phyloP scores from a whole-genome alignment of 768 basidiomycete species.

The Leccinum uliginosum region DNA sequence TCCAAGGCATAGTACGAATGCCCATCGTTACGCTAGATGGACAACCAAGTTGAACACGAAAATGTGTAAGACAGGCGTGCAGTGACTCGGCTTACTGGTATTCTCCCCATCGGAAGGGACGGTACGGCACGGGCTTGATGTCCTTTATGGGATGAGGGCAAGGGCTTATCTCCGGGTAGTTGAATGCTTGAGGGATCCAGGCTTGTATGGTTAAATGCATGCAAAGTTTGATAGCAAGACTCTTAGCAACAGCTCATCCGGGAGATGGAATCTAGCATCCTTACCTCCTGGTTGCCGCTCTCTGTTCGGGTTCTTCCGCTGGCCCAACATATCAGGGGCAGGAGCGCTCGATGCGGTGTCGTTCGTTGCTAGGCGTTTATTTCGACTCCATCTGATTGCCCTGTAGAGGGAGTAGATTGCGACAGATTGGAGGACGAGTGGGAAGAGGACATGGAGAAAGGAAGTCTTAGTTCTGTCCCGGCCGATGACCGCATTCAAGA shows the following conservation, averaged over 20 bases:
- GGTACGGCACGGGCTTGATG: slow-evolving; percentile 58
- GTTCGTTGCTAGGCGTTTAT: not conserved
- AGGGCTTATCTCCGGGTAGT: slow-evolving; percentile 49
- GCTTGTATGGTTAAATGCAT: slow-evolving; percentile 30
- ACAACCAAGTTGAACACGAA: not conserved
- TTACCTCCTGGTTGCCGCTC: slow-evolving; percentile 28
- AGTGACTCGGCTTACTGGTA: slow-evolving; percentile 51
- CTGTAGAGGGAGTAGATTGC: slow-evolving; percentile 14
- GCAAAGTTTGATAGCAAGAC: not conserved
- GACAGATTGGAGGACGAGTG: slow-evolving; percentile 11
- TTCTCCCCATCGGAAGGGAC: slow-evolving; percentile 64
- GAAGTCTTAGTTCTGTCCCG: not conserved
- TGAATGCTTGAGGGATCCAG: slow-evolving; percentile 51
- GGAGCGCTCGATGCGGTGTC: not conserved
- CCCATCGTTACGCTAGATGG: slow-evolving; percentile 64
- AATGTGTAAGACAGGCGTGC: not conserved
- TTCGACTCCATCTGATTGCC: slow-evolving; percentile 7
- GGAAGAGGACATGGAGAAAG: slow-evolving; percentile 8
- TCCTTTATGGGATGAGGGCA: slow-evolving; percentile 36
- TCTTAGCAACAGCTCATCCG: not conserved
- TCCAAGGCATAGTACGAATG: slow-evolving; percentile 65
- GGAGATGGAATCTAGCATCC: not conserved
- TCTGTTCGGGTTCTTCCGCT: slow-evolving; percentile 12
- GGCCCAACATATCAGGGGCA: not conserved
- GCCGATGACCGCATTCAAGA: not conserved